Evolutionary conservation across 2,329 filamentous ascomycete species (phyloP), one percentile per base, ranked within the genome.

Genomic region (Epicoccum sorghinum): DNA sequence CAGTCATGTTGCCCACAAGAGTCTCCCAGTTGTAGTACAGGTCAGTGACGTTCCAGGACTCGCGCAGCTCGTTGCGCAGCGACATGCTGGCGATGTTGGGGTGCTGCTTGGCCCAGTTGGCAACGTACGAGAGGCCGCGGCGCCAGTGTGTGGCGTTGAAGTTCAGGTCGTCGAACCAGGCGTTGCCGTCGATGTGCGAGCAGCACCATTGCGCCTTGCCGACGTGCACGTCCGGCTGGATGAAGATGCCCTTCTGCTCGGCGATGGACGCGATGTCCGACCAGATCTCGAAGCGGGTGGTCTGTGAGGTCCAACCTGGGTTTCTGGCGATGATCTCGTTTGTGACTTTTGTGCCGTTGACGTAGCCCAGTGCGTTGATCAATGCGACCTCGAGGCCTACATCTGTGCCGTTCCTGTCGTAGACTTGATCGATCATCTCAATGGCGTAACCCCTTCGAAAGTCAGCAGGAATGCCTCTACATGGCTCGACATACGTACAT

Each of bases 101-200:
- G 53, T 80, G 79, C 29, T 65, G 60, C 10, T 57, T 63, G 4
- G 82, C 75, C 80, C 83, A 86, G 2, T 66, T 60, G 0, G 84
- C 82, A 66, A 86, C 83, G 53, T 77, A 77, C 23, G 74, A 60
- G 23, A 86, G 74, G 1, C 83, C 83, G 24, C 75, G 66, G 7
- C 84, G 78, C 84, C 84, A 86, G 37, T 80, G 65, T 1, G 69
- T 62, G 25, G 82, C 82, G 63, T 83, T 76, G 71, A 86, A 86
- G 71, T 84, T 82, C 46, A 74, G 68, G 12, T 71, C 66, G 61
- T 79, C 79, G 68, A 85, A 85, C 83, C 83, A 86, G 37, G 82
- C 82, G 66, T 84, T 85, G 37, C 83, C 83, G 64, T 86, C 83
- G 27, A 56, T 64, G 52, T 67, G 62, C 8, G 66, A 69, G 57